These are phyloP conservation scores for Gossypium arboreum DNA, from an alignment of 345 rosid genomes.

Conservation along the genomic window DNA sequence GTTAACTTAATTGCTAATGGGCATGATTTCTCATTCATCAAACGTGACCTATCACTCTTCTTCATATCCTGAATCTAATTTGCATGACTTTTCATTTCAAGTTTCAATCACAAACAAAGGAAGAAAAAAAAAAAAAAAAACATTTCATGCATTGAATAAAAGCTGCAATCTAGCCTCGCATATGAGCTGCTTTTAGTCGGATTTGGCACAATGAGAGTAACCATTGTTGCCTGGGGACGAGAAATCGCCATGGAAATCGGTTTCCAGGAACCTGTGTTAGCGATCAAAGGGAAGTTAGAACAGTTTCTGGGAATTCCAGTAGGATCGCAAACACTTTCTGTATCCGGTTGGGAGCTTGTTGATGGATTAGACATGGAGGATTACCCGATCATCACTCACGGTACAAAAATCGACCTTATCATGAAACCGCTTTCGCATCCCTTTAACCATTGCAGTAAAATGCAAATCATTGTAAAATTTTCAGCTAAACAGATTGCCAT, in stretches of 20 bases:
- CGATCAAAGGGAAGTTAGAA: slow-evolving; percentile 56
- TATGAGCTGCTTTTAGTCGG: background rate
- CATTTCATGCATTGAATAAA: background rate
- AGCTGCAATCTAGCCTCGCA: background rate
- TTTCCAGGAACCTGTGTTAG: slow-evolving; percentile 51
- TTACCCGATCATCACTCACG: slow-evolving; percentile 67
- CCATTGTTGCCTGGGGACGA: slow-evolving; percentile 38
- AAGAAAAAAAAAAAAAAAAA: background rate
- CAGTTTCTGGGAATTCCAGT: slow-evolving; percentile 49
- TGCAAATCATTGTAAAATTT: slow-evolving; percentile 53
- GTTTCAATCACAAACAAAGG: background rate
- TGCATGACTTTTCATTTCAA: background rate
- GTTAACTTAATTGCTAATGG: background rate
- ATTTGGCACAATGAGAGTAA: slow-evolving; percentile 31
- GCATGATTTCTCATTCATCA: slow-evolving; percentile 5
- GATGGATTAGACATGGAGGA: slow-evolving; percentile 93
- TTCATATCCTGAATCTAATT: background rate
- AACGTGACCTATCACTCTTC: slow-evolving; percentile 7
- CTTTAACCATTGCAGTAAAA: slow-evolving; percentile 20
- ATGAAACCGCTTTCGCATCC: slow-evolving; percentile 26
- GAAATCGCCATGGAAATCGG: slow-evolving; percentile 56
- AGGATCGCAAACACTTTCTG: slow-evolving; percentile 49
- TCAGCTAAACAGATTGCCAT: slow-evolving; percentile 41
- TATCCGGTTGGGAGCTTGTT: slow-evolving; percentile 68
- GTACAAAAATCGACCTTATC: slow-evolving; percentile 67